Evolutionary conservation across 768 basidiomycete species (phyloP).

Genomic region (Kwoniella dendrophila): DNA sequence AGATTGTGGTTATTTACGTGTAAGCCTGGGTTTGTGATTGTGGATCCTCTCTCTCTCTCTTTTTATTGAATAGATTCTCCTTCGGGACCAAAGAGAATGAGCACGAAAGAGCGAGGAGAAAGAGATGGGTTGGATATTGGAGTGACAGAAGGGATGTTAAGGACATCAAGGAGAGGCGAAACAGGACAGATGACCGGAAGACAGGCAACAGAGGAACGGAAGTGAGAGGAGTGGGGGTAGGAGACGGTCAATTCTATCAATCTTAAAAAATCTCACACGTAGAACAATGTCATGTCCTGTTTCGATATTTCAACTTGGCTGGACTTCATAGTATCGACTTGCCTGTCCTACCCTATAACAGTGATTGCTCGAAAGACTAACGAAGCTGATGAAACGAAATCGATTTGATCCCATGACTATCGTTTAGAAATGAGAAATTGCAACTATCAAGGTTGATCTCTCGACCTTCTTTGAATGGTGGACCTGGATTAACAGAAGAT

Average conservation of each 20-base stretch:
- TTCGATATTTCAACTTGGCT: too few species aligned
- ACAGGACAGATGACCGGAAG: too few species aligned
- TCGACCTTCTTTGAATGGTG: slow-evolving; percentile 57
- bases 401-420: background rate
- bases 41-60: background rate
- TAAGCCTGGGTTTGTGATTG: slow-evolving; percentile 53
- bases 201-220: too few species aligned
- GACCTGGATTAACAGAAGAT: slow-evolving; percentile 61
- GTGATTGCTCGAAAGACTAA: background rate
- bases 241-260: too few species aligned
- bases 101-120: background rate
- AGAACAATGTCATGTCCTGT: too few species aligned
- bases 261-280: too few species aligned
- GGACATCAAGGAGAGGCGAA: too few species aligned
- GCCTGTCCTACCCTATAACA: background rate
- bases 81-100: background rate
- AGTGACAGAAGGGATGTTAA: too few species aligned
- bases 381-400: too few species aligned
- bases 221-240: too few species aligned
- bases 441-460: slow-evolving; percentile 81
- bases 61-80: background rate
- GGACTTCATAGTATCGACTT: too few species aligned
- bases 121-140: background rate
- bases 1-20: slow-evolving; percentile 90
- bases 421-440: slow-evolving; percentile 70